Conservation (phyloP, 2,329 filamentous ascomycete species). For the Ophiostoma fasciatum region DNA sequence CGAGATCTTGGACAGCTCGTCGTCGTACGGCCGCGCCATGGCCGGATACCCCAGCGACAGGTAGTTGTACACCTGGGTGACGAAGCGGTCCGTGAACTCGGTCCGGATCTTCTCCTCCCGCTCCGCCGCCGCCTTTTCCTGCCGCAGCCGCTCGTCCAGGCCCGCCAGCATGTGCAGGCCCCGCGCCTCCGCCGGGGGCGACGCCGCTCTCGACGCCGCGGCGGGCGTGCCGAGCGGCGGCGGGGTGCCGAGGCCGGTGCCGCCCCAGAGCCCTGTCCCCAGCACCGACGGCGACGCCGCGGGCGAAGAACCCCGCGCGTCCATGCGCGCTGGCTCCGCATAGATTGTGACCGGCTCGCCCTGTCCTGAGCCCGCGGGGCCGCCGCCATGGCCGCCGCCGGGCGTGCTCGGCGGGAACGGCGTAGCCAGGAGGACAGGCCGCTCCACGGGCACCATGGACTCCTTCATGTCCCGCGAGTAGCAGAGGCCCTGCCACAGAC, state of each 20-base stretch:
- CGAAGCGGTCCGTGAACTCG: constrained; percentile 72
- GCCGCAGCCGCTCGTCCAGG: constrained; percentile 34
- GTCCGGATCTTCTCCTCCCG: constrained; percentile 36
- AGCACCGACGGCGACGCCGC: no score
- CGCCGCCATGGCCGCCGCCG: constrained; percentile 26
- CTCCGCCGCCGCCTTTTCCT: constrained; percentile 35
- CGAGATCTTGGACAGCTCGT: constrained; percentile 72
- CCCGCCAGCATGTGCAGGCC: constrained; percentile 35
- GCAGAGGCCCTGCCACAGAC: constrained; percentile 69
- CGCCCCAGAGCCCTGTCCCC: no score
- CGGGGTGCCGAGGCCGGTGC: no score
- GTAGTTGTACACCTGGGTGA: constrained; percentile 96
- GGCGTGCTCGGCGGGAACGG: constrained; percentile 28
- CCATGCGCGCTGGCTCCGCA: constrained; percentile 23
- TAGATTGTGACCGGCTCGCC: constrained; percentile 19
- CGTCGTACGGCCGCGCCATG: constrained; percentile 68
- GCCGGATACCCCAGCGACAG: constrained; percentile 83
- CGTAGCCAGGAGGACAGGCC: constrained; percentile 35
- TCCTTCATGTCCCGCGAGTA: constrained; percentile 23
- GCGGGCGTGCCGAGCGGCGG: no score
- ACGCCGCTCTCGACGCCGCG: no score
- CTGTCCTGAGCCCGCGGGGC: constrained; percentile 23
- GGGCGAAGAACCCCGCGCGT: no score
- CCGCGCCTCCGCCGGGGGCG: no score
- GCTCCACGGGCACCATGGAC: constrained; percentile 27